Evolutionary conservation across 106 monocot genomes (phyloP), one percentile per base, ranked within the genome.

Genomic region (Dioscorea alata): DNA sequence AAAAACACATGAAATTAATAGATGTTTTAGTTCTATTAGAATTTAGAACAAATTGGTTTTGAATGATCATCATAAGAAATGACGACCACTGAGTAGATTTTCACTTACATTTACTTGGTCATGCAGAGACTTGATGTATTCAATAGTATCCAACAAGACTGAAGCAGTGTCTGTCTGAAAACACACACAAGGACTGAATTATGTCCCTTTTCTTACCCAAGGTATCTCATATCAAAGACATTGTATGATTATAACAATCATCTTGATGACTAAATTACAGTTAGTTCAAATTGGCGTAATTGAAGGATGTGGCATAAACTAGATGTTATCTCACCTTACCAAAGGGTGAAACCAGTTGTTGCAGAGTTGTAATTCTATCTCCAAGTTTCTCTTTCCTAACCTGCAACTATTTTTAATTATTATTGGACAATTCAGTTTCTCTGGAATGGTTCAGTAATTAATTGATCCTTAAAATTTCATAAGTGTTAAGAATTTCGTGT

Each of bases 91-190:
- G 42, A 42, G 6, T 10, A 42, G 42, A 42, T 42, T 42, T 42
- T 10, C 14, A 60, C 23, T 23, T 60, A 60, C 60, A 60, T 22
- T 60, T 14, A 60, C 20, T 24, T 60, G 23, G 13, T 60, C 60
- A 60, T 60, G 60, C 21, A 60, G 60, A 25, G 23, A 60, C 23
- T 60, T 60, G 24, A 60, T 60, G 60, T 60, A 60, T 13, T 60
- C 60, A 60, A 25, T 60, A 4, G 60, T 14, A 60, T 60, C 60
- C 60, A 60, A 60, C 60, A 60, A 60, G 7, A 60, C 60, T 13
- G 60, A 60, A 24, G 60, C 60, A 21, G 60, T 60, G 13, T 60
- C 60, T 23, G 60, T 60, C 60, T 60, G 60, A 60, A 23, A 60
- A 23, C 13, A 60, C 23, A 24, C 60, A 60, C 24, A 60, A 16